These are phyloP conservation scores for Monascus ruber DNA, from an alignment of 2,329 filamentous ascomycete genomes.

Conservation along the genomic window DNA sequence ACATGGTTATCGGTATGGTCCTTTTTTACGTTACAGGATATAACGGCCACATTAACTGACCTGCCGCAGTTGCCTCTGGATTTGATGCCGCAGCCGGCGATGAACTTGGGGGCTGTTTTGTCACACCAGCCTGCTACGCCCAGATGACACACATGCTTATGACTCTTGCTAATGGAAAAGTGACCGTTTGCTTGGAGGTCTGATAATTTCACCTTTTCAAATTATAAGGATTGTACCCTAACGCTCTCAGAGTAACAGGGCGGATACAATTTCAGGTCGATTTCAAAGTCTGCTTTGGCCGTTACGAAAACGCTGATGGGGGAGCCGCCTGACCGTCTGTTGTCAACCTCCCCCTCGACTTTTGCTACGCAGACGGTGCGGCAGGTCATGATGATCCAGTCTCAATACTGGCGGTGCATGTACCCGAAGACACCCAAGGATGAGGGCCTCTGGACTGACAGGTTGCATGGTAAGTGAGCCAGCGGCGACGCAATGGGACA, in stretches of 20 bases:
- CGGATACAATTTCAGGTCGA: slow-evolving; percentile 87
- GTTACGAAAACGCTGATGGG: slow-evolving; percentile 92
- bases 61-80: slow-evolving; percentile 61
- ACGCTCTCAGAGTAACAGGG: slow-evolving; percentile 36
- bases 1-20: slow-evolving; percentile 62
- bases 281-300: slow-evolving; percentile 81
- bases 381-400: slow-evolving; percentile 48
- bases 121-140: slow-evolving; percentile 81
- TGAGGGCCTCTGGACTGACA: slow-evolving; percentile 30
- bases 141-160: slow-evolving; percentile 99
- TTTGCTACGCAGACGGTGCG: slow-evolving; percentile 46
- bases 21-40: background rate
- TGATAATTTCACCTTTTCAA: background rate
- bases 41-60: slow-evolving; percentile 4
- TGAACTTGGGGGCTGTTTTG: slow-evolving; percentile 82
- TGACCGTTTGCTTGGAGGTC: slow-evolving; percentile 79
- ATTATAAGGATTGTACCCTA: background rate
- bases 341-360: slow-evolving; percentile 36
- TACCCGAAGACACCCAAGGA: slow-evolving; percentile 46
- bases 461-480: slow-evolving; percentile 47
- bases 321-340: slow-evolving; percentile 62
- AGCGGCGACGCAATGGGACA: too few species aligned
- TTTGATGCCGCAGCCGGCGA: slow-evolving; percentile 95
- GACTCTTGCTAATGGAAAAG: slow-evolving; percentile 78
- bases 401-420: slow-evolving; percentile 77